These are phyloP conservation scores for Meyerozyma sp. DNA, from an alignment of 1,139 yeast genomes.

Conservation along the genomic window DNA sequence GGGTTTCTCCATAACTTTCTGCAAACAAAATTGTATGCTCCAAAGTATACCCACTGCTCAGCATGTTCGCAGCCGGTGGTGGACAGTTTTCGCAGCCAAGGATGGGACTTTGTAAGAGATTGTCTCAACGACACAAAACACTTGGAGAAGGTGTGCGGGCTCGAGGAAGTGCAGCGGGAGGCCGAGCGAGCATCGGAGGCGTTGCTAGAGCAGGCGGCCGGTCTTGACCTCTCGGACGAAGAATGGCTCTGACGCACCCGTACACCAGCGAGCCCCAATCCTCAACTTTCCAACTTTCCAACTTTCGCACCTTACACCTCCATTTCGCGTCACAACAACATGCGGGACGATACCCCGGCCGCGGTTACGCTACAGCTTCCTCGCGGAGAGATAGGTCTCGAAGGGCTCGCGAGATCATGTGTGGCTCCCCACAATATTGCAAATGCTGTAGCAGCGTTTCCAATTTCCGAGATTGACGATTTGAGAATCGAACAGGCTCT, in stretches of 20 bases:
- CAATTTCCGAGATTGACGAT: conserved; percentile 27
- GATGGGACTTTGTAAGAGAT: conserved; percentile 75
- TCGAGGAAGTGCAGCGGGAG: conserved; percentile 62
- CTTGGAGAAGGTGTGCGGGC: conserved; percentile 74
- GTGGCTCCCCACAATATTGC: background rate
- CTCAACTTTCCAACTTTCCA: too few species aligned
- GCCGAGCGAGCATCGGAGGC: conserved; percentile 58
- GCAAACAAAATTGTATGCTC: conserved; percentile 60
- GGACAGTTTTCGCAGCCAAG: conserved; percentile 40
- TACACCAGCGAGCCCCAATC: background rate
- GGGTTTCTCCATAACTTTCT: conserved; percentile 72
- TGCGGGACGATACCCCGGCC: background rate
- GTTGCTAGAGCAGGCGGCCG: conserved; percentile 22
- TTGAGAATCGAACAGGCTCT: conserved; percentile 63
- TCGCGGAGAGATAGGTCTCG: background rate
- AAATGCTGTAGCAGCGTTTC: background rate
- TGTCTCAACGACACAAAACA: conserved; percentile 64
- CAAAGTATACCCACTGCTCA: conserved; percentile 72
- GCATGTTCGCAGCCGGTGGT: conserved; percentile 71
- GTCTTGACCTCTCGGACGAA: conserved; percentile 34
- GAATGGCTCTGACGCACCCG: conserved; percentile 11
- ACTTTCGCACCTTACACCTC: too few species aligned
- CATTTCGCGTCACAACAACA: too few species aligned
- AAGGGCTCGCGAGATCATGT: background rate
- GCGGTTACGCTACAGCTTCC: background rate